Base-by-base conservation (phyloP, 768 basidiomycete species). In the Strobilomyces echinocephalus region DNA sequence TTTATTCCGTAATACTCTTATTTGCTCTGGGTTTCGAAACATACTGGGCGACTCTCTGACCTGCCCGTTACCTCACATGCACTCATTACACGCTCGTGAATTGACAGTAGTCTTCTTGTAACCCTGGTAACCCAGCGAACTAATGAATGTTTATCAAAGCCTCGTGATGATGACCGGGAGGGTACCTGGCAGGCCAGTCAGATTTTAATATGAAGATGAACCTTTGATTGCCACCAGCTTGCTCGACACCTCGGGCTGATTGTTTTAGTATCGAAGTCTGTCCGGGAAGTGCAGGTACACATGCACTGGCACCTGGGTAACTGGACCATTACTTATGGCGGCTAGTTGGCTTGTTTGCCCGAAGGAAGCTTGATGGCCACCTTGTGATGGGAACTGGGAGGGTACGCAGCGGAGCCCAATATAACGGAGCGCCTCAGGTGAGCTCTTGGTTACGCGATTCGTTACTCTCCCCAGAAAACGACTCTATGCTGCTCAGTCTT, bases 161-260 rank as follows among this genome's bases (percentile, higher is more conserved):
- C 42, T 33, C 50, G 51, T 50, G 51, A 30, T 8, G 33, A 47
- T 14, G 21, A 61, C 59, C 28, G 59, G 24, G 49, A 58, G 56
- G 60, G 60, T 61, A 61, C 60, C 46, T 45, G 12, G 21, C n/a
- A 20, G 6, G 42, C 49, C 15, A n/a, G 31, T 36, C 33, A 8
- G 36, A 59, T 52, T 8, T 28, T 28, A 4, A 28, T 28, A 28
- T 28, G 28, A 28, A 28, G 28, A 28, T 8, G 8, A 28, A 8
- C 28, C 28, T 28, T 28, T 28, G n/a, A n/a, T n/a, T n/a, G n/a
- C n/a, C n/a, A n/a, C n/a, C 28, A 8, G 28, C 8, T 28, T 49
- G 43, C 62, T 34, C n/a, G 10, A 34, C 1, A 18, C 6, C 16
- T 8, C 14, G 7, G 24, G 15, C n/a, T n/a, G 15, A 8, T 8